A percentile compares a stretch with the other conserved stretches of the same genome.
These are phyloP conservation scores for Cladosporium sp. DNA, from an alignment of 2,329 filamentous ascomycete species.

Conservation along the genomic window DNA sequence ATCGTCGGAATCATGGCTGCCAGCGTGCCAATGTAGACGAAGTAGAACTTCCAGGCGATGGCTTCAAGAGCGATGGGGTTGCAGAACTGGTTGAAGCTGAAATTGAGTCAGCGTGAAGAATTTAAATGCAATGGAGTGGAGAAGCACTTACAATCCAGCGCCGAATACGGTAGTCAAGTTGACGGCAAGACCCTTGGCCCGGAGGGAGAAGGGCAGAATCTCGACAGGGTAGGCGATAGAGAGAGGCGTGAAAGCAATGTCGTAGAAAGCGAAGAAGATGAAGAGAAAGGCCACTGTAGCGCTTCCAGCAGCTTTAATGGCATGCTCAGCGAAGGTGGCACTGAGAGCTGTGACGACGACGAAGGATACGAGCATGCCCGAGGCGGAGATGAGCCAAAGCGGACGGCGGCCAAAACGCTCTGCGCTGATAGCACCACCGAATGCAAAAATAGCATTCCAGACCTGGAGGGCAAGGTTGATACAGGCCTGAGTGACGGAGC, in stretches of 20 bases:
- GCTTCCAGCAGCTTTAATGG: conserved; percentile 28
- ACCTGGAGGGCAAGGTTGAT: conserved; percentile 37
- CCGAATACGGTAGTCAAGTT: conserved; percentile 14
- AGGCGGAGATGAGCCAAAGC: conserved; percentile 38
- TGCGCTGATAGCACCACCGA: conserved; percentile 34
- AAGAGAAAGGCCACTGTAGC: conserved; percentile 40
- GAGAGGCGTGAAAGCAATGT: conserved; percentile 33
- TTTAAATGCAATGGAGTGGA: not conserved
- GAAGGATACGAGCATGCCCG: conserved; percentile 41
- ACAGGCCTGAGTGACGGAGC: conserved; percentile 29
- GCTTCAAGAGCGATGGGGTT: conserved; percentile 37
- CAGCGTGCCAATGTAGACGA: conserved; percentile 35
- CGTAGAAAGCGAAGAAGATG: conserved; percentile 38
- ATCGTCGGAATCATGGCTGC: conserved; percentile 18
- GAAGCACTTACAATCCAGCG: not conserved
- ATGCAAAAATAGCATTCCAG: conserved; percentile 34
- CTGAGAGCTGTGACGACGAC: conserved; percentile 38
- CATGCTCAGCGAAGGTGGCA: conserved; percentile 30
- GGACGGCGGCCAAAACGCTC: conserved; percentile 38
- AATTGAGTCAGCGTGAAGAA: not conserved
- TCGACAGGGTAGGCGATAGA: conserved; percentile 30
- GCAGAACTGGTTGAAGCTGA: conserved; percentile 33
- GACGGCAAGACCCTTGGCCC: conserved; percentile 22
- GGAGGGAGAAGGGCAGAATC: conserved; percentile 29
- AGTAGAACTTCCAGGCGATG: conserved; percentile 40